phyloP scores from a whole-genome alignment of 1,139 yeast genomes.

The Sugiyamaella neomexicana region DNA sequence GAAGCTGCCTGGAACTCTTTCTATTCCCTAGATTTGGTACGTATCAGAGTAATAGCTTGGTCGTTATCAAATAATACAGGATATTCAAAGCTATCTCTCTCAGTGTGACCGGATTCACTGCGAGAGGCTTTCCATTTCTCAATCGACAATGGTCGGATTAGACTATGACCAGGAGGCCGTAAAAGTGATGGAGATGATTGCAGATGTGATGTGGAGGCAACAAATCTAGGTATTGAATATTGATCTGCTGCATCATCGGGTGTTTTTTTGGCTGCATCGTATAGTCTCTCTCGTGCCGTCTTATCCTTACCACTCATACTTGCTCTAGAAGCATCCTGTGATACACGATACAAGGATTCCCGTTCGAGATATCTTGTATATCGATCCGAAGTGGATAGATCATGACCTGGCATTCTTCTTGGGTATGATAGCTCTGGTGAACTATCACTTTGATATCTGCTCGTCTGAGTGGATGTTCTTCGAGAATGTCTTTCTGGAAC shows the following conservation, averaged over 20 bases:
- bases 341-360: background rate
- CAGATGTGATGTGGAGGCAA: constrained; percentile 3
- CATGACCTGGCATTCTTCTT: constrained; percentile 9
- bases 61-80: constrained; percentile 15
- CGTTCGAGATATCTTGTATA: constrained; percentile 8
- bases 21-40: constrained; percentile 7
- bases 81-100: constrained; percentile 4
- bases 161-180: constrained; percentile 11
- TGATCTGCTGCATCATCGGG: background rate
- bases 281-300: constrained; percentile 5
- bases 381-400: constrained; percentile 6
- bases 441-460: background rate
- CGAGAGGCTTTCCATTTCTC: constrained; percentile 3
- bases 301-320: background rate
- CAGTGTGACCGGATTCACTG: background rate
- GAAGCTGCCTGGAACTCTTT: too few species aligned
- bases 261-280: constrained; percentile 1
- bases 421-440: constrained; percentile 6
- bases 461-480: background rate
- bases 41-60: constrained; percentile 4
- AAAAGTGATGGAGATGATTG: background rate
- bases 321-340: background rate
- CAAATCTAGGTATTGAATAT: background rate
- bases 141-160: constrained; percentile 9
- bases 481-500: constrained; percentile 1